Base-by-base conservation (phyloP, 139 green algal genomes). In the Parachlorella kessleri region DNA sequence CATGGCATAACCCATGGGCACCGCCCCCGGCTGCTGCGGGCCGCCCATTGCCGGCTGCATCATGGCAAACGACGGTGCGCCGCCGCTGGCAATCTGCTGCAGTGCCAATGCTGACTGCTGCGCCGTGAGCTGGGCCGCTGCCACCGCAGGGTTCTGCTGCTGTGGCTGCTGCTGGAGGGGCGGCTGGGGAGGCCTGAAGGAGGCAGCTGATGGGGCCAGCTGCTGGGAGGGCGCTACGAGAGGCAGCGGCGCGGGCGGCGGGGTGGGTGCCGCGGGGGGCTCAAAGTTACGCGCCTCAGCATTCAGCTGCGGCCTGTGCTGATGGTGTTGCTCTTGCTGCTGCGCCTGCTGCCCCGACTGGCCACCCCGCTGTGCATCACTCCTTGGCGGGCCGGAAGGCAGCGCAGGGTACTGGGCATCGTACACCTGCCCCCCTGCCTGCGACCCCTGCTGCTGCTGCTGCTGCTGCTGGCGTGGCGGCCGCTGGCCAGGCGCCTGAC, bases 1-100 rank as follows among this genome's bases (percentile, higher is more conserved):
- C 48, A 59, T 59, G 48, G 48, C 48, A 59, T 28, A 59, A 14
- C 21, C 14, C 48, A 59, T 59, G 48, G 48, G 48, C 14, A 18
- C 48, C 48, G 21, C 48, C 14, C 48, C 21, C 28, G 63, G 63
- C 72, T 68, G 66, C 75, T 74, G 75, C 75, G 14, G 48, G 48
- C 14, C 48, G 48, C 14, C 14, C 14, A 59, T 33, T 48, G 39
- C 36, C 39, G 53, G 33, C 66, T 68, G 75, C 42, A 55, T 55
- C 5, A 69, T 40, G 21, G 40, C 18, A 5, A 66, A 41, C 7
- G 75, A 65, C 42, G 71, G 71, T 24, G 38, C 75, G 8, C 75
- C 66, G 10, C 75, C 75, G 64, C 72, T 75, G 36, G 75, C 75
- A 70, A 81, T 81, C 75, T 81, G 75, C 75, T 81, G 75, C 66